A percentile compares a stretch with the other conserved stretches of the same genome.
phyloP scores from a whole-genome alignment of 2,329 filamentous ascomycete genomes.

The Aspergillus tamarii region DNA sequence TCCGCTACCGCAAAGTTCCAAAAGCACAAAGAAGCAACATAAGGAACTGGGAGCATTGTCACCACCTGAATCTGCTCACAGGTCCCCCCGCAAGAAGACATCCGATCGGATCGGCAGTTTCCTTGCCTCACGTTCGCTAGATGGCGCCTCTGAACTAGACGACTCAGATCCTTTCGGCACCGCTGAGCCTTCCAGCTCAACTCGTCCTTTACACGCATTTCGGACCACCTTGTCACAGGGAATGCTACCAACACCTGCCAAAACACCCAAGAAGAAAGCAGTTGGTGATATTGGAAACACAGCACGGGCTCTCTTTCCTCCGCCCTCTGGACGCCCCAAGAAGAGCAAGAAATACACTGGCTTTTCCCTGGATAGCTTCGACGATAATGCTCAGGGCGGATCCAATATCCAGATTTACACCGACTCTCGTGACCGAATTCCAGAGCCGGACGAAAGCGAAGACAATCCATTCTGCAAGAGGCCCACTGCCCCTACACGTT shows the following conservation, averaged over 20 bases:
- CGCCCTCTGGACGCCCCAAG: constrained; percentile 51
- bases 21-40: constrained; percentile 27
- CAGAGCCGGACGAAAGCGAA: constrained; percentile 53
- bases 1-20: constrained; percentile 24
- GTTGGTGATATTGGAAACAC: constrained; percentile 50
- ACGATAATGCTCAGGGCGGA: constrained; percentile 34
- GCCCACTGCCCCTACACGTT: constrained; percentile 29
- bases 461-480: constrained; percentile 61
- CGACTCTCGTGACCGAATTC: constrained; percentile 65
- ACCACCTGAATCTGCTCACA: constrained; percentile 32
- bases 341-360: constrained; percentile 50
- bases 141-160: constrained; percentile 21
- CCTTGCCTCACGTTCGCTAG: constrained; percentile 23
- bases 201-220: constrained; percentile 26
- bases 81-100: constrained; percentile 33
- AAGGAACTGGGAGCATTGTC: constrained; percentile 30
- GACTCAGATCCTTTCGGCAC: constrained; percentile 28
- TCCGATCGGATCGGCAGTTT: constrained; percentile 18
- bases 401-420: constrained; percentile 61
- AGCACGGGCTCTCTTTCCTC: constrained; percentile 58
- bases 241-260: constrained; percentile 64
- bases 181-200: constrained; percentile 24
- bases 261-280: constrained; percentile 62
- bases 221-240: constrained; percentile 38
- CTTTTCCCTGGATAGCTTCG: constrained; percentile 50